Evolutionary conservation across 495 filamentous ascomycete genomes (phyloP).

Genomic region (Xylaria intraflava): DNA sequence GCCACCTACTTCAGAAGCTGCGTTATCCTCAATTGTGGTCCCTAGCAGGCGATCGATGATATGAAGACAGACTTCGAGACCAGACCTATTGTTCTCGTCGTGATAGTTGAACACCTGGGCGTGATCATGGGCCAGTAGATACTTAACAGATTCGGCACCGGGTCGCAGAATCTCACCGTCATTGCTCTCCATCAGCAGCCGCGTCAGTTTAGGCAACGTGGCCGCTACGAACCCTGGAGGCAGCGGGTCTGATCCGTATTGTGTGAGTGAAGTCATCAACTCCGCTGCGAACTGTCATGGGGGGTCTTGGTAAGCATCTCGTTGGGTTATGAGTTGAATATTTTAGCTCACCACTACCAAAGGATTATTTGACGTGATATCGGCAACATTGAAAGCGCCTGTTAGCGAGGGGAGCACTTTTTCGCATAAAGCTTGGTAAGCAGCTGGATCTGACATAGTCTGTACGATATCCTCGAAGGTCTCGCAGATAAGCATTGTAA

Average conservation of each 20-base stretch:
- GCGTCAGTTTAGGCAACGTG: conserved; percentile 78
- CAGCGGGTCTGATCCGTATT: conserved; percentile 75
- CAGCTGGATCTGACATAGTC: conserved; percentile 54
- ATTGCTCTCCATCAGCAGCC: conserved; percentile 68
- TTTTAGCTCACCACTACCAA: conserved; percentile 56
- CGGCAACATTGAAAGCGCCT: conserved; percentile 81
- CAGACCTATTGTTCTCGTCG: conserved; percentile 66
- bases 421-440: conserved; percentile 73
- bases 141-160: conserved; percentile 77
- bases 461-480: conserved; percentile 81
- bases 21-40: conserved; percentile 74
- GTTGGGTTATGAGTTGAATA: background rate
- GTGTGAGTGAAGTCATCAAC: conserved; percentile 69
- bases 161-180: conserved; percentile 83
- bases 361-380: conserved; percentile 73
- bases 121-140: conserved; percentile 81
- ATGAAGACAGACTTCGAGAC: conserved; percentile 78
- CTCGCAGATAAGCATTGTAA: conserved; percentile 62
- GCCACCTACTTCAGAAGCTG: conserved; percentile 91
- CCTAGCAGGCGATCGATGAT: conserved; percentile 92
- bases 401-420: conserved; percentile 84
- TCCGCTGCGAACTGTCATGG: conserved; percentile 65
- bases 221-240: conserved; percentile 79
- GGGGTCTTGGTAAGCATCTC: background rate
- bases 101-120: conserved; percentile 80